Evolutionary conservation across 139 green algal species (phyloP).

Genomic region (Desmodesmus armatus): DNA sequence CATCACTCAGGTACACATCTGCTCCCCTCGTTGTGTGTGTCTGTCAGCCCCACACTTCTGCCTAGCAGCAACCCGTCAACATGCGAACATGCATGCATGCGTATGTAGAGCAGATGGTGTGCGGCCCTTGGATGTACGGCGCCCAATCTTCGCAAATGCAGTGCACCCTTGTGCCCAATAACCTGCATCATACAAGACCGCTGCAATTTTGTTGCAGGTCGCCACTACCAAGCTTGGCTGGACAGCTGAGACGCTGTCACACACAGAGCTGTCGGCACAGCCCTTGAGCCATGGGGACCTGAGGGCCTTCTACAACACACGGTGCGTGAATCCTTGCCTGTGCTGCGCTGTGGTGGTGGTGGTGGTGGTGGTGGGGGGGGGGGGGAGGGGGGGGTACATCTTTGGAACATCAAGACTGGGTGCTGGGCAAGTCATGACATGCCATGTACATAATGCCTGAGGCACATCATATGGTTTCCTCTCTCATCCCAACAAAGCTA

Average conservation of each 20-base stretch:
- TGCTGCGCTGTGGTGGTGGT: background rate
- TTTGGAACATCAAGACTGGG: background rate
- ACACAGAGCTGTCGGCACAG: too few species aligned
- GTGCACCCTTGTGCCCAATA: too few species aligned
- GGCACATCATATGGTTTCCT: background rate
- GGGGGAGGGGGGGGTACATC: background rate
- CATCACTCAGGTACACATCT: background rate
- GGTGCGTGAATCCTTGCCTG: background rate
- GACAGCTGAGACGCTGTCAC: too few species aligned
- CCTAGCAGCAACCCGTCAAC: background rate
- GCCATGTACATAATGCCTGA: background rate
- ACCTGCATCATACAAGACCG: background rate
- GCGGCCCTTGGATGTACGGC: background rate
- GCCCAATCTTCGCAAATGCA: background rate
- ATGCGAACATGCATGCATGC: background rate
- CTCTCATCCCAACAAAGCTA: background rate
- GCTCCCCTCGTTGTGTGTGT: background rate
- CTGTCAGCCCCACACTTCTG: background rate
- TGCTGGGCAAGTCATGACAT: background rate
- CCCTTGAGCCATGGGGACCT: conserved; percentile 13
- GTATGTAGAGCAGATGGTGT: background rate
- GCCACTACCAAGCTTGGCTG: too few species aligned
- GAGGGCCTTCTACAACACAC: conserved; percentile 24
- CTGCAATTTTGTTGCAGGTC: background rate
- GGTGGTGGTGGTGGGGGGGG: too few species aligned